A percentile compares a stretch with the other conserved stretches of the same genome.
Evolutionary conservation across 345 rosid genomes (phyloP).

Genomic region (Linum lewisii): DNA sequence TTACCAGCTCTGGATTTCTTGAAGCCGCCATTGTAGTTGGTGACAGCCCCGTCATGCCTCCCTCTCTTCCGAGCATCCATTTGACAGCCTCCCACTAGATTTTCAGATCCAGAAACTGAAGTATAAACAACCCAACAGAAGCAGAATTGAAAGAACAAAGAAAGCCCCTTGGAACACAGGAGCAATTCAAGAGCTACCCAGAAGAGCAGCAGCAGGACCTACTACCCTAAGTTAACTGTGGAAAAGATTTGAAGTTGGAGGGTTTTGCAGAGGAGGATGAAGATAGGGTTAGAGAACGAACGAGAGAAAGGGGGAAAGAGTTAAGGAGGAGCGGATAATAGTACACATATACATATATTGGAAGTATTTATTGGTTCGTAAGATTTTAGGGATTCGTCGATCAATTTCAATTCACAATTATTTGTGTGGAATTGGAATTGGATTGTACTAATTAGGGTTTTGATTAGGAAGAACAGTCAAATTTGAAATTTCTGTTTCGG

Average conservation of each 20-base stretch:
- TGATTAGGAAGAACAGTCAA: neutral
- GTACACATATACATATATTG: too few species aligned
- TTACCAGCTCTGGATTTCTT: neutral
- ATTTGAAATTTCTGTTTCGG: neutral
- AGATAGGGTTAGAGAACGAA: neutral
- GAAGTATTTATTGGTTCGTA: neutral
- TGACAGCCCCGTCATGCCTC: neutral
- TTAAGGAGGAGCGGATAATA: neutral
- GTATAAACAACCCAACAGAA: neutral
- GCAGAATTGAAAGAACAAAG: neutral
- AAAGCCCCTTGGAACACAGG: too few species aligned
- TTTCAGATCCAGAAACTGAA: neutral
- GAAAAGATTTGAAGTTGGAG: neutral
- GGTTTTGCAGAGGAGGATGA: too few species aligned
- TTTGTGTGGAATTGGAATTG: neutral
- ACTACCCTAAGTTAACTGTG: neutral
- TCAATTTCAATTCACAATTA: neutral
- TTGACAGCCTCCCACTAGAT: neutral
- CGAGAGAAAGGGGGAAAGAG: neutral
- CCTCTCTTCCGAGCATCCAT: neutral
- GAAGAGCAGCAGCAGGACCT: neutral
- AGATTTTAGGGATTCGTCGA: neutral
- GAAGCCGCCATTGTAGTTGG: neutral
- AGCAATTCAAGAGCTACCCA: too few species aligned
- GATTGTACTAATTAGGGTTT: neutral